Evolutionary conservation across 257 asterid species (phyloP).

Genomic region (Avicennia marina): DNA sequence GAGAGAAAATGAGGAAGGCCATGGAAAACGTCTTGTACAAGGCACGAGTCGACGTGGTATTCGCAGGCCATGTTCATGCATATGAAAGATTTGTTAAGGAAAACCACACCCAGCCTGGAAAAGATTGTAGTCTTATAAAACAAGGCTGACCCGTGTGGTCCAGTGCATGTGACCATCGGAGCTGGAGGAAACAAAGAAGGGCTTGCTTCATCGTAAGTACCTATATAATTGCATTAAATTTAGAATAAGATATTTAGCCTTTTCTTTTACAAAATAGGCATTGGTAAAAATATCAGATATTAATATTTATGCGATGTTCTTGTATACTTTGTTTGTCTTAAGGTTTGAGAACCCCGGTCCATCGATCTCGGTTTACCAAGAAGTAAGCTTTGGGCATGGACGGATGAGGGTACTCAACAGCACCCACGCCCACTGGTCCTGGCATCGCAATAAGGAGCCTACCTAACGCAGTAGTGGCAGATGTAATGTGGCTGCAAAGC

Average conservation of each 20-base stretch:
- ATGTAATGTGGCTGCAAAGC: slow-evolving; percentile 56
- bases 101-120: too few species aligned
- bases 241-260: too few species aligned
- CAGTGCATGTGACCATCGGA: slow-evolving; percentile 66
- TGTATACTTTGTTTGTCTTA: too few species aligned
- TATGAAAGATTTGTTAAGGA: slow-evolving; percentile 88
- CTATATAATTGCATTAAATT: too few species aligned
- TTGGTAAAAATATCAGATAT: too few species aligned
- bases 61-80: too few species aligned
- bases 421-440: slow-evolving; percentile 77
- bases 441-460: slow-evolving; percentile 70
- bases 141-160: slow-evolving; percentile 61
- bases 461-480: slow-evolving; percentile 28
- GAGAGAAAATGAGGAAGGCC: slow-evolving; percentile 67
- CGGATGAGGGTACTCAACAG: slow-evolving; percentile 46
- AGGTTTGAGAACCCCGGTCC: slow-evolving; percentile 60
- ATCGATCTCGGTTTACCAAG: slow-evolving; percentile 43
- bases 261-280: too few species aligned
- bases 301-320: too few species aligned
- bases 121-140: too few species aligned
- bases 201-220: slow-evolving; percentile 62
- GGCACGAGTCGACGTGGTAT: slow-evolving; percentile 56
- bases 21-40: slow-evolving; percentile 54
- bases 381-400: slow-evolving; percentile 86
- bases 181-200: slow-evolving; percentile 97